Evolutionary conservation across 192 early-diverging fungal species (phyloP).

Genomic region (Paraglomus occultum): DNA sequence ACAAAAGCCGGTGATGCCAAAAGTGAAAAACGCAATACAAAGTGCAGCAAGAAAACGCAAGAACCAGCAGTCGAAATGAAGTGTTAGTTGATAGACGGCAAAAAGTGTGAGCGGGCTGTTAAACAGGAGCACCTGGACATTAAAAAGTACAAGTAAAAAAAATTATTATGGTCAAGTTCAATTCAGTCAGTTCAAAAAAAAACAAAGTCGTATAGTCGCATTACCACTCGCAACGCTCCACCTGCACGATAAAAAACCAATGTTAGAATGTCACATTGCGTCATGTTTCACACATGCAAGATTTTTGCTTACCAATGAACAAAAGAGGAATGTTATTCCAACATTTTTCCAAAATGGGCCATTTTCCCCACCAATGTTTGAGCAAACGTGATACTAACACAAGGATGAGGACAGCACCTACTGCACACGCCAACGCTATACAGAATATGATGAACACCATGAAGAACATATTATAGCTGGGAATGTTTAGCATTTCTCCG

Average conservation of each 20-base stretch:
- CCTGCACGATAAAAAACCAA: background rate
- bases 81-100: conserved; percentile 2
- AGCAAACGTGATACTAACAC: background rate
- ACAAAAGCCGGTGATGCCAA: background rate
- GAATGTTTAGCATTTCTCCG: background rate
- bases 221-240: conserved; percentile 23
- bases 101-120: conserved; percentile 15
- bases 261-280: background rate
- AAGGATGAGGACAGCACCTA: background rate
- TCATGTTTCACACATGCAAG: background rate
- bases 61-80: conserved; percentile 5
- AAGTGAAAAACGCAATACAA: conserved; percentile 9
- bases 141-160: no score
- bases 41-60: conserved; percentile 2
- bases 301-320: conserved; percentile 9
- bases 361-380: background rate
- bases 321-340: conserved; percentile 1
- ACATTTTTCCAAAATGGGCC: background rate
- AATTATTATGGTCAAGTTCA: no score
- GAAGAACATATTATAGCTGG: conserved; percentile 20
- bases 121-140: conserved; percentile 12
- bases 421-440: background rate
- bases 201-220: background rate
- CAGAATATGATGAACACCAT: background rate
- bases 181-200: background rate